Evolutionary conservation across 164 flowering plant species (phyloP).

Genomic region (Piper betle): DNA sequence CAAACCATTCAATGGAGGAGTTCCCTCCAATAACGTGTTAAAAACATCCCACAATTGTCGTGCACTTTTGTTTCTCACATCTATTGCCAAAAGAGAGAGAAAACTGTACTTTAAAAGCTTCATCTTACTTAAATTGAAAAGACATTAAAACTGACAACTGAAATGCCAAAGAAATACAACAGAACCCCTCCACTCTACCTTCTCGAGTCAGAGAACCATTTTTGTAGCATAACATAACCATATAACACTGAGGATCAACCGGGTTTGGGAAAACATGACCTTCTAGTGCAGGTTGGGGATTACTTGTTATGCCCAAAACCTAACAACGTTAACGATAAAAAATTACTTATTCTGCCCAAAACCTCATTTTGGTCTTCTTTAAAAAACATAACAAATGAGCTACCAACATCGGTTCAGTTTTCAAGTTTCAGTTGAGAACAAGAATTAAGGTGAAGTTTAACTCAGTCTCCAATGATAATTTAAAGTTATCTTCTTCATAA

Average conservation of each 20-base stretch:
- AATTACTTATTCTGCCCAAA: no score
- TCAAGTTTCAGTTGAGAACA: no score
- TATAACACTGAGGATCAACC: constrained; percentile 61
- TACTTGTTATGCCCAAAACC: constrained; percentile 87
- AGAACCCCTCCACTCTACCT: constrained; percentile 32
- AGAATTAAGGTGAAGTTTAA: no score
- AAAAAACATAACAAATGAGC: no score
- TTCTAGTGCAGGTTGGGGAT: constrained; percentile 42
- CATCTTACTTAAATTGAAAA: no score
- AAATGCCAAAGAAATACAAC: no score
- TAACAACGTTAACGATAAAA: constrained; percentile 7
- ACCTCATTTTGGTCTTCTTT: no score
- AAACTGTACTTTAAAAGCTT: constrained; percentile 12
- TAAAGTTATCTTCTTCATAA: no score
- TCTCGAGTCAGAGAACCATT: constrained; percentile 95
- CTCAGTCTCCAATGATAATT: no score
- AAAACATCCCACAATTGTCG: constrained; percentile 83
- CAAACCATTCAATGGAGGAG: constrained; percentile 76
- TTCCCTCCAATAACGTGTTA: constrained; percentile 46
- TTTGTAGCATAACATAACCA: constrained; percentile 89
- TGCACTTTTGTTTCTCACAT: constrained; percentile 62
- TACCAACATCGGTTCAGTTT: no score
- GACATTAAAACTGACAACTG: no score
- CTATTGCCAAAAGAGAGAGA: constrained; percentile 20
- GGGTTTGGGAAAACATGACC: constrained; percentile 19